These are phyloP conservation scores for Annona squamosa DNA, from an alignment of 164 flowering plant species.

Conservation along the genomic window DNA sequence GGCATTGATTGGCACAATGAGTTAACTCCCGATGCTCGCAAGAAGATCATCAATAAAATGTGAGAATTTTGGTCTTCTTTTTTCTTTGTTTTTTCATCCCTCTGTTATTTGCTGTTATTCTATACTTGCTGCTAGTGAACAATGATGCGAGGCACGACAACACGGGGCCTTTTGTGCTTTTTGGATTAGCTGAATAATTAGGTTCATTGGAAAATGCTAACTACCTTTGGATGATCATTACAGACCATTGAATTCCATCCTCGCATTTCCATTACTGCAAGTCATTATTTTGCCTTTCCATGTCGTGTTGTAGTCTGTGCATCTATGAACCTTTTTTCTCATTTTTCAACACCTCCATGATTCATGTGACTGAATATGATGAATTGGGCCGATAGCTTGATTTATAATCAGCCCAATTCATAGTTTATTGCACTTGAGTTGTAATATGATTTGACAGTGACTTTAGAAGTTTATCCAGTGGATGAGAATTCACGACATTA, in stretches of 20 bases:
- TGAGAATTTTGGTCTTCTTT: neutral
- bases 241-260: no score
- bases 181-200: neutral
- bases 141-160: neutral
- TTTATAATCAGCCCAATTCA: neutral
- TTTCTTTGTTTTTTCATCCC: neutral
- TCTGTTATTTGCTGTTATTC: neutral
- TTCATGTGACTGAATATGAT: neutral
- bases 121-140: neutral
- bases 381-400: neutral
- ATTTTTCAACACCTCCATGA: neutral
- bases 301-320: neutral
- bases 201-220: neutral
- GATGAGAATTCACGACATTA: no score
- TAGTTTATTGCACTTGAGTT: neutral
- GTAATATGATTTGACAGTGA: neutral
- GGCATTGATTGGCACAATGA: constrained; percentile 13
- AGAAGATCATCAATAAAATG: constrained; percentile 24
- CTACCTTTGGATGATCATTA: neutral
- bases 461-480: no score
- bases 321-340: neutral
- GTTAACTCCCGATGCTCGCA: constrained; percentile 13
- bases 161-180: neutral
- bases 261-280: no score
- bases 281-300: no score